Base-by-base conservation (phyloP, 768 basidiomycete genomes). In the Flagelloscypha sp. region DNA sequence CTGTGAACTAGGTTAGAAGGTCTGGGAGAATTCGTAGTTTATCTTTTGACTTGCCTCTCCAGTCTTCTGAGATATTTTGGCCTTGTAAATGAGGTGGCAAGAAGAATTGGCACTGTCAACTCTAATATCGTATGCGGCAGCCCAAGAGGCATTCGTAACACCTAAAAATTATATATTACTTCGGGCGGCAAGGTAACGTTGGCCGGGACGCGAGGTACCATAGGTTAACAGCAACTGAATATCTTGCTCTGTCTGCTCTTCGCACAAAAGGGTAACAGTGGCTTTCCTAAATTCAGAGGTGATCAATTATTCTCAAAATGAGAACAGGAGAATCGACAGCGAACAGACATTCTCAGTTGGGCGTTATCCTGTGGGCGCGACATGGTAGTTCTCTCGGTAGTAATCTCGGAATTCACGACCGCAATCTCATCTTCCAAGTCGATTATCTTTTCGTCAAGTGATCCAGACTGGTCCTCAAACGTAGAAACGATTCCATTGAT, bases 181-280 rank as follows among this genome's bases (percentile, higher is more conserved):
- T 7, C 6, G 19, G 21, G 18, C 4, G 6, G 1, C 12, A 21
- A 25, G 8, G 7, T 21, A 19, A 16, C 22, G n/a, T n/a, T n/a
- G n/a, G n/a, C n/a, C n/a, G 10, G 23, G 38, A 13, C 15, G 30
- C 6, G 5, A 37, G 42, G n/a, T 4, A 51, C 52, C 52, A 27
- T 53, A 53, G 3, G 48, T 43, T n/a, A 53, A 20, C 1, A 44
- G 40, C 24, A 53, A 36, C 11, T 51, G 46, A 5, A 51, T 46
- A 12, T 49, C 42, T 4, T 46, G 44, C 1, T 38, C 48, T 15
- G n/a, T n/a, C n/a, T n/a, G n/a, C n/a, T n/a, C n/a, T n/a, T n/a
- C n/a, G n/a, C n/a, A n/a, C n/a, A n/a, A n/a, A n/a, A n/a, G n/a
- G n/a, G n/a, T n/a, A n/a, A n/a, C n/a, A n/a, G n/a, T n/a, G n/a